A percentile compares a stretch with the other conserved stretches of the same genome.
These are phyloP conservation scores for Cucurbita moschata DNA, from an alignment of 306 rosid species.

Conservation along the genomic window DNA sequence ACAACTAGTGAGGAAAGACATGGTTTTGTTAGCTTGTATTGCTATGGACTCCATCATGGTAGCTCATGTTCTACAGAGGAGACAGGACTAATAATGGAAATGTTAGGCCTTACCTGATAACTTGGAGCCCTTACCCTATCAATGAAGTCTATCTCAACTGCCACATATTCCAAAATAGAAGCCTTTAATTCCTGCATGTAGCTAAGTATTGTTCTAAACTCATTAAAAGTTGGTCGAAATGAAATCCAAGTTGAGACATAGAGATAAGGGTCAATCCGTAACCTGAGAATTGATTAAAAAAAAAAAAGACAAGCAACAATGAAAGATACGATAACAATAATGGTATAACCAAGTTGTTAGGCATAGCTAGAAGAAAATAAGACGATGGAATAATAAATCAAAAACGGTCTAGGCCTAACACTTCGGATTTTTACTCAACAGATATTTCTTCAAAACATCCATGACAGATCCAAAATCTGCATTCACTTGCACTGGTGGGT, in stretches of 20 bases:
- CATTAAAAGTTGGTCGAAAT: neutral
- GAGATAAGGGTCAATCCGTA: neutral
- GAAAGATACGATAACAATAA: neutral
- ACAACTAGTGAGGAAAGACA: neutral
- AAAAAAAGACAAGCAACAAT: neutral
- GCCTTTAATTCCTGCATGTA: neutral
- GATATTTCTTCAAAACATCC: conserved; percentile 56
- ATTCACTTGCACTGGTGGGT: conserved; percentile 31
- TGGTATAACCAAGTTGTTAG: neutral
- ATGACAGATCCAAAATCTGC: conserved; percentile 35
- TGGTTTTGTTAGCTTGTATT: neutral
- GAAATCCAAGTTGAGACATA: neutral
- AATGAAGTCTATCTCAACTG: neutral
- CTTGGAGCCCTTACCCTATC: neutral
- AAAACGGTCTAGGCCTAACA: conserved; percentile 12
- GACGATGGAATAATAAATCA: neutral
- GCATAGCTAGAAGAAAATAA: conserved; percentile 8
- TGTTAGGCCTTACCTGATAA: neutral
- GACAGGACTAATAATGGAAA: too few relatives aligned
- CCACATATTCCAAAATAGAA: neutral
- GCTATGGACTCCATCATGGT: neutral
- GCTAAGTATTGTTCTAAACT: neutral
- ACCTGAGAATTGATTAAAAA: neutral
- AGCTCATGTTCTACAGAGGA: neutral
- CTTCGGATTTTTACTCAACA: conserved; percentile 56